These are phyloP conservation scores for Cantharellus cinnabarinus DNA, from an alignment of 768 basidiomycete genomes.

Conservation along the genomic window DNA sequence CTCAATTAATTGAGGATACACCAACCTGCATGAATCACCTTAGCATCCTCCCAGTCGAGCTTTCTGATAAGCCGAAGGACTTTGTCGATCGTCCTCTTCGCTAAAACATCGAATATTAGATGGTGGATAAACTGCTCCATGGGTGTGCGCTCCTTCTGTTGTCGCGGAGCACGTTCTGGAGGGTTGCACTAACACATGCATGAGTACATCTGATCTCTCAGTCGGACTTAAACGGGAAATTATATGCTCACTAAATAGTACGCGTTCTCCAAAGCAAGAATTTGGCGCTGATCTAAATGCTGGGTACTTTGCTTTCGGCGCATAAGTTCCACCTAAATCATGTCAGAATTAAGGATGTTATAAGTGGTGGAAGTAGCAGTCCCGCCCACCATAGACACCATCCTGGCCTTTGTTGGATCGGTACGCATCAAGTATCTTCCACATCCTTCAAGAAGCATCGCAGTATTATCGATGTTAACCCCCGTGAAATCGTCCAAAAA, in stretches of 20 bases:
- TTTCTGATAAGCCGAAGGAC: constrained; percentile 84
- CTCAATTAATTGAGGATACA: not conserved
- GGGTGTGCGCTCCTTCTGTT: constrained; percentile 66
- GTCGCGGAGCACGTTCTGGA: constrained; percentile 71
- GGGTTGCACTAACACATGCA: constrained; percentile 61
- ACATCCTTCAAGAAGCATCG: constrained; percentile 79
- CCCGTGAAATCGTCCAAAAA: constrained; percentile 90
- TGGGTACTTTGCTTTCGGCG: constrained; percentile 82
- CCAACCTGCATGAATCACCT: constrained; percentile 13
- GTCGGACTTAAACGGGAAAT: not conserved
- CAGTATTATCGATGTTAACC: constrained; percentile 82
- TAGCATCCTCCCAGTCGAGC: constrained; percentile 78
- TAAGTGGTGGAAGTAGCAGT: not conserved
- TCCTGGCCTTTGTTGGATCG: constrained; percentile 73
- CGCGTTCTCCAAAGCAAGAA: constrained; percentile 84
- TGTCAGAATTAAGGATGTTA: not conserved
- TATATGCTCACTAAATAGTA: constrained; percentile 64
- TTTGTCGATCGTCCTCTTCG: constrained; percentile 89
- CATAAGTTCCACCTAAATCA: constrained; percentile 68
- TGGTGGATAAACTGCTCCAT: constrained; percentile 92
- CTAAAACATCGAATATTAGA: constrained; percentile 80
- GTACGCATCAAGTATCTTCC: constrained; percentile 77
- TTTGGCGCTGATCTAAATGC: constrained; percentile 80
- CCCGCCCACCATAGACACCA: constrained; percentile 58
- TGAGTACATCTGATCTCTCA: constrained; percentile 3